Base-by-base conservation (phyloP, 202 grass and related monocot species). In the Musa balbisiana region DNA sequence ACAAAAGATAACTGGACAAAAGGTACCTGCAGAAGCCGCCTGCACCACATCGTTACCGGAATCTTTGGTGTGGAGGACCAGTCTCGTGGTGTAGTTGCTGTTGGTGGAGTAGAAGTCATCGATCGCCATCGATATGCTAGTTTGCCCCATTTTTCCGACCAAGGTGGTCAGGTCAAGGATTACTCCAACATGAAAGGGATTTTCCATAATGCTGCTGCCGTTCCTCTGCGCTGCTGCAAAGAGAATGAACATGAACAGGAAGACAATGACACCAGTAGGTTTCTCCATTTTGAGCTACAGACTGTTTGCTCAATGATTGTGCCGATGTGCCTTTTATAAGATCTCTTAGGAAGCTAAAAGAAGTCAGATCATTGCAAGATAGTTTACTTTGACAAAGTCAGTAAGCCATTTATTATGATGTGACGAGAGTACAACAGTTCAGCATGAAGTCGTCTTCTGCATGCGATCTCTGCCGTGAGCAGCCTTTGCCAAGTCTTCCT, bases 81-180 rank as follows among this genome's bases (percentile, higher is more conserved):
- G 65, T 60, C 75, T 88, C 65, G 80, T 82, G 13, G 49, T 69
- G 17, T 77, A 85, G 60, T 88, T 80, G 15, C 4, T 52, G 23
- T 88, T 64, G 33, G n/a, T 80, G 8, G 82, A 66, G 67, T 88
- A 82, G 43, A 82, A 88, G 55, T 85, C 80, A 3, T 88, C 82
- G 51, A 77, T 19, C 24, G 79, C 86, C 76, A 88, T 69, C 20
- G 72, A 73, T 22, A 88, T 82, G 80, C 76, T 82, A 22, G 76
- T 88, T 2, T 23, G 16, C n/a, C 79, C 76, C 55, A 88, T 82
- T 64, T 82, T 88, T 13, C 82, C 69, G 11, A 88, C 82, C 72
- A 82, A 51, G 19, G 75, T 72, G 11, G 66, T 24, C 66, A 82
- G 52, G 77, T 88, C 43, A 62, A 88, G 82, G 79, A 88, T 84